Conservation (phyloP, 306 rosid genomes). For the Vigna hirtella region DNA sequence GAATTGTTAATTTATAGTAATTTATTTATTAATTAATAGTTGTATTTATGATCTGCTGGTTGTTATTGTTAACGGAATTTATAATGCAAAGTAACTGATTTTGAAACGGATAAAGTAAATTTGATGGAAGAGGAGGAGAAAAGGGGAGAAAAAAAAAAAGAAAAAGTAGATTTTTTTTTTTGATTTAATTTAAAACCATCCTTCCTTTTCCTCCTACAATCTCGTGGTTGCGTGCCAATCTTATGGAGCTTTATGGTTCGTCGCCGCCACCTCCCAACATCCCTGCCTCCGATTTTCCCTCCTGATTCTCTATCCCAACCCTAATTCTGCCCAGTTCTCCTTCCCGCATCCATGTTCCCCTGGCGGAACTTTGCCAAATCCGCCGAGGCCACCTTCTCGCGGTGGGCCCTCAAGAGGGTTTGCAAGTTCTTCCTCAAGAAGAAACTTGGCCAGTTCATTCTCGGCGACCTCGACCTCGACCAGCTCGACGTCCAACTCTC, state of each 20-base stretch:
- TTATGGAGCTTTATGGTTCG: conserved; percentile 48
- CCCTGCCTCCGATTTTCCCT: conserved; percentile 1
- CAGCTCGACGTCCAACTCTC: conserved; percentile 92
- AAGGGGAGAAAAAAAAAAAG: neutral
- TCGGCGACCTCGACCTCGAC: conserved; percentile 89
- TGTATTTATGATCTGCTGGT: neutral
- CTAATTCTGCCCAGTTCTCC: conserved; percentile 22
- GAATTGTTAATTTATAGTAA: too few relatives aligned
- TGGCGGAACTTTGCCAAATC: conserved; percentile 96
- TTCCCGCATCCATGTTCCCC: conserved; percentile 64
- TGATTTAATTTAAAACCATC: neutral
- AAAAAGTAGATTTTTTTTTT: conserved; percentile 18
- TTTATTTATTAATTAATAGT: neutral
- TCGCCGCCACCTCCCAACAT: conserved; percentile 38
- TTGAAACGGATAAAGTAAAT: neutral
- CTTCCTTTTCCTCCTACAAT: neutral
- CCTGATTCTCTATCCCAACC: conserved; percentile 24
- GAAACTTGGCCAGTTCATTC: conserved; percentile 86
- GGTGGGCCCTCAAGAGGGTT: conserved; percentile 85
- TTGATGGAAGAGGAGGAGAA: neutral
- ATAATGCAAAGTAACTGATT: neutral
- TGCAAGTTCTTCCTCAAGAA: conserved; percentile 90
- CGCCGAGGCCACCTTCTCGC: conserved; percentile 93
- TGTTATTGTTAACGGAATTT: neutral
- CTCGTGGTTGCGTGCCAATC: conserved; percentile 36